Evolutionary conservation across 768 basidiomycete species (phyloP), one percentile per base, ranked within the genome.

Genomic region (Serendipita indica): DNA sequence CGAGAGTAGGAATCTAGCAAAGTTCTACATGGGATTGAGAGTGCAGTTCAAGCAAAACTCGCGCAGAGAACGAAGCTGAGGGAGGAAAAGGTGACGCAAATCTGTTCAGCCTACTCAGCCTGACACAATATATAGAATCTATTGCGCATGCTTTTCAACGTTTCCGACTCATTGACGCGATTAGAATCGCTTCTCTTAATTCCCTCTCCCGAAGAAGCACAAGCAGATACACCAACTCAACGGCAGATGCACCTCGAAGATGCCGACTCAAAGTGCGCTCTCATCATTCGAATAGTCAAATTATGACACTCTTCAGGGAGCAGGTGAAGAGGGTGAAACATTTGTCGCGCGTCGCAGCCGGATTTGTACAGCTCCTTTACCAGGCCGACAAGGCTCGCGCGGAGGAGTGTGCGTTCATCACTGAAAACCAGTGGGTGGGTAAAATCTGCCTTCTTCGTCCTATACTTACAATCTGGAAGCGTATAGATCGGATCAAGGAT

Each of bases 281-380:
- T 2, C 22, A 18, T n/a, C 20, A 27, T 27, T 12, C 35, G 57
- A 18, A 28, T 60, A 13, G 14, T n/a, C 14, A 1, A 27, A 28
- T 43, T 34, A 58, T 37, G 33, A 28, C 41, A 60, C 49, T 62
- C 54, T 18, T 64, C 22, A 12, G n/a, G 28, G 46, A 61, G 22
- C 65, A 86, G 83, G 66, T 70, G 74, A 35, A 79, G 75, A 62
- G 79, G 43, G 82, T 85, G 32, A 88, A 90, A 67, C 87, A 90
- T 67, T 75, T 94, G 13, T 76, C 79, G 10, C 80, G 93, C 56
- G 86, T 93, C 28, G 89, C 92, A 13, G 76, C 82, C 6, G 96
- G 97, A 70, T 98, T 94, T 67, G 87, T 80, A 7, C 93, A 98
- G 67, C 76, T 98, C 18, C 75, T 91, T 25, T 99, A 99, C 68